phyloP scores from a whole-genome alignment of 1,284 basidiomycete genomes.

The Papiliotrema nemorosa region DNA sequence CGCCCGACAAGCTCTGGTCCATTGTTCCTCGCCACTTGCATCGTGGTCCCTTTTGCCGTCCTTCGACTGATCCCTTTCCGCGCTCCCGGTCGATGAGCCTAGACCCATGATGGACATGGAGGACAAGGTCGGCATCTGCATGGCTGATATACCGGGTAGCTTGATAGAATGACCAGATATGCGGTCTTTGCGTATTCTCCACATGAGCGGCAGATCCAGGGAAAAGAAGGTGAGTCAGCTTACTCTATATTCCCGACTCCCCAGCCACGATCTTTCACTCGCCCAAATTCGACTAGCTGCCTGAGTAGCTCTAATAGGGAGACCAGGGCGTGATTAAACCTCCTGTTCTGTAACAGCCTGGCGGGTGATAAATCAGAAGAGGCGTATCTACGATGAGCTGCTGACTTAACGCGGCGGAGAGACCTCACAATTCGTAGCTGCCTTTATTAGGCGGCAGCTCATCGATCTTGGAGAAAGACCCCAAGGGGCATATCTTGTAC shows the following conservation, averaged over 20 bases:
- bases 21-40: constrained; percentile 67
- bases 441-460: constrained; percentile 75
- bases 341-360: constrained; percentile 81
- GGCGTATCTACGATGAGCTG: constrained; percentile 51
- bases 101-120: constrained; percentile 46
- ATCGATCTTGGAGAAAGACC: constrained; percentile 87
- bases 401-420: not conserved
- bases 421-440: constrained; percentile 71
- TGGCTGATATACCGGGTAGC: constrained; percentile 62
- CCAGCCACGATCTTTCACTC: constrained; percentile 66
- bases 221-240: constrained; percentile 11
- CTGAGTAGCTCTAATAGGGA: constrained; percentile 91
- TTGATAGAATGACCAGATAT: constrained; percentile 94
- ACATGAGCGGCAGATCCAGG: constrained; percentile 6
- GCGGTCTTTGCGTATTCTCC: constrained; percentile 84
- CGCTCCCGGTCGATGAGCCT: constrained; percentile 11
- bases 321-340: constrained; percentile 95
- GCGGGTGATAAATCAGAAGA: constrained; percentile 76
- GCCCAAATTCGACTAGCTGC: constrained; percentile 81
- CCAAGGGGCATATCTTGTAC: constrained; percentile 84
- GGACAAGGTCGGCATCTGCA: constrained; percentile 51
- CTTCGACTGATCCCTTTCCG: not conserved
- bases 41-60: constrained; percentile 6
- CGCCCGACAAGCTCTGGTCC: constrained; percentile 90
- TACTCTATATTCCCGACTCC: constrained; percentile 65